These are phyloP conservation scores for Trapa incisa DNA, from an alignment of 345 rosid species.

Conservation along the genomic window DNA sequence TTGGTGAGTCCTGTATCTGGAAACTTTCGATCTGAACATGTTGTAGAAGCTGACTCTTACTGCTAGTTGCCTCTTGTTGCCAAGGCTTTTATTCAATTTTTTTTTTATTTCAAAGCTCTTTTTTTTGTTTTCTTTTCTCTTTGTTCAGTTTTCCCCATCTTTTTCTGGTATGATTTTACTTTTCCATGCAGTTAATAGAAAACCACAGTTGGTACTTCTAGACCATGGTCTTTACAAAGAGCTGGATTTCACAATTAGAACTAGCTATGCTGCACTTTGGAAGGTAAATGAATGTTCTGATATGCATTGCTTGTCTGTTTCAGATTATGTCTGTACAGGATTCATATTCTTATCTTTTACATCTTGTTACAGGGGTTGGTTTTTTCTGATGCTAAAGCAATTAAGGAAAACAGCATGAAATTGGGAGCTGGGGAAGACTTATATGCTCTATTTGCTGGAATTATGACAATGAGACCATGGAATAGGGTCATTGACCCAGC, in stretches of 20 bases:
- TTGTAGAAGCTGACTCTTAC: not conserved
- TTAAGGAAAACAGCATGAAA: constrained; percentile 67
- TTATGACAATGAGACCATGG: constrained; percentile 95
- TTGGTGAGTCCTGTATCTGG: constrained; percentile 29
- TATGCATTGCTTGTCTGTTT: not conserved
- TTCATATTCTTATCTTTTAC: constrained; percentile 4
- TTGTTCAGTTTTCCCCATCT: not conserved
- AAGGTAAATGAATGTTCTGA: constrained; percentile 28
- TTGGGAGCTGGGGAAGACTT: constrained; percentile 94
- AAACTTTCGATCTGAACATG: not conserved
- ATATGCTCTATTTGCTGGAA: constrained; percentile 63
- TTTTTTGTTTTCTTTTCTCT: not conserved
- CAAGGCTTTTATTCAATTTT: not conserved
- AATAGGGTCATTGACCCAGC: constrained; percentile 65
- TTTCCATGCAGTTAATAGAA: constrained; percentile 36
- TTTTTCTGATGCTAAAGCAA: constrained; percentile 73
- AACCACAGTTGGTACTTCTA: constrained; percentile 79
- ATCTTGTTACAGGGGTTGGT: constrained; percentile 41
- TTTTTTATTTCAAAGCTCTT: not conserved
- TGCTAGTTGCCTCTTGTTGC: not conserved
- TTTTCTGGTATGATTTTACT: not conserved
- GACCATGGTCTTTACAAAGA: constrained; percentile 91
- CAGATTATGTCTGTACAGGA: constrained; percentile 4
- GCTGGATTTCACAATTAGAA: constrained; percentile 65
- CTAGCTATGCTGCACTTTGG: constrained; percentile 82